phyloP scores from a whole-genome alignment of 331 rosid genomes.

The Rosa hybrid region DNA sequence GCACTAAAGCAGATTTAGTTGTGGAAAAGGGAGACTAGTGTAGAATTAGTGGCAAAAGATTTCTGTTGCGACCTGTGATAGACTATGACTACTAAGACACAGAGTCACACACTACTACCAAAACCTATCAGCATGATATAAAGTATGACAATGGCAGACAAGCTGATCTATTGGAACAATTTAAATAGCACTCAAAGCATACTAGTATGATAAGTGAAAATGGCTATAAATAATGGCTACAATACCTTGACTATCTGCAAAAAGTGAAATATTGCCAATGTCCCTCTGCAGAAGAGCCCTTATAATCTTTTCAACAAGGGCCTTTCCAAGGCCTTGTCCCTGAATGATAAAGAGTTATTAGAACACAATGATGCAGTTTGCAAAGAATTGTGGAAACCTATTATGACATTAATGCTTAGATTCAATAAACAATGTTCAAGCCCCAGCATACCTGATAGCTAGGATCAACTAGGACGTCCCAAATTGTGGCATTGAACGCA shows the following conservation, averaged over 20 bases:
- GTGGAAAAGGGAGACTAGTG: not conserved
- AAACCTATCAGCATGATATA: not conserved
- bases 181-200: not conserved
- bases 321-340: slow-evolving; percentile 98
- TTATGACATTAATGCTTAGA: not conserved
- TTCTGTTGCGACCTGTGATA: not conserved
- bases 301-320: slow-evolving; percentile 87
- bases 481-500: slow-evolving; percentile 96
- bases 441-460: slow-evolving; percentile 67
- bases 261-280: slow-evolving; percentile 91
- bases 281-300: slow-evolving; percentile 85
- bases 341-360: slow-evolving; percentile 38
- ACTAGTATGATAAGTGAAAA: not conserved
- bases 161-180: not conserved
- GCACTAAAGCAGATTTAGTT: slow-evolving; percentile 6
- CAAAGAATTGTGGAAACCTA: not conserved
- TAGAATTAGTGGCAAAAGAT: not conserved
- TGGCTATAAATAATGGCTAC: not conserved
- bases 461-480: slow-evolving; percentile 99
- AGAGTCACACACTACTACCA: not conserved
- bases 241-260: slow-evolving; percentile 93
- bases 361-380: slow-evolving; percentile 13
- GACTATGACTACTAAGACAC: not conserved
- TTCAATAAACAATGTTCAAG: slow-evolving; percentile 4
- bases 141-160: slow-evolving; percentile 15